Evolutionary conservation across 1,284 basidiomycete genomes (phyloP).

Genomic region (Trichosporon inkin): DNA sequence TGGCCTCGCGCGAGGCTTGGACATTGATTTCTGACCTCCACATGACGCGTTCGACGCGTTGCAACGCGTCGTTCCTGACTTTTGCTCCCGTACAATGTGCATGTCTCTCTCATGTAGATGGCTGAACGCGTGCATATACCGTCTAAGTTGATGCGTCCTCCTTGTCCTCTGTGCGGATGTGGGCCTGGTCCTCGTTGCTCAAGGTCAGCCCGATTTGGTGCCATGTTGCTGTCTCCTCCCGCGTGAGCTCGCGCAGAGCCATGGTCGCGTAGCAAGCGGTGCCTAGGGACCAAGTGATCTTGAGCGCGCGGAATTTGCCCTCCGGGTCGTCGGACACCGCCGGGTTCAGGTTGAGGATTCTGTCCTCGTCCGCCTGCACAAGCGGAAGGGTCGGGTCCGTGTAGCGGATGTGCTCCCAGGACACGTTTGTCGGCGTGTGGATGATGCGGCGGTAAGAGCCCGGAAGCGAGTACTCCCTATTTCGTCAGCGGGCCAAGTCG

Average conservation of each 20-base stretch:
- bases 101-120: neutral
- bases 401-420: conserved; percentile 78
- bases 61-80: conserved; percentile 1
- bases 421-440: conserved; percentile 72
- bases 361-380: conserved; percentile 91
- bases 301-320: conserved; percentile 78
- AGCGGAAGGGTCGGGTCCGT: conserved; percentile 88
- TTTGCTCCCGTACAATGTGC: conserved; percentile 4
- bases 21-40: neutral
- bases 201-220: conserved; percentile 75
- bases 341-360: conserved; percentile 70
- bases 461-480: conserved; percentile 81
- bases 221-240: conserved; percentile 84
- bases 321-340: conserved; percentile 56
- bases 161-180: conserved; percentile 8
- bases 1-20: neutral
- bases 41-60: neutral
- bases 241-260: conserved; percentile 88
- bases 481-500: neutral
- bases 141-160: neutral
- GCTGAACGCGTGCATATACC: neutral
- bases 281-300: conserved; percentile 72
- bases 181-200: conserved; percentile 70
- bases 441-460: conserved; percentile 92
- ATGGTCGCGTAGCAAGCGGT: conserved; percentile 92